Base-by-base conservation (phyloP, 768 basidiomycete species). In the Epithele typhae region DNA sequence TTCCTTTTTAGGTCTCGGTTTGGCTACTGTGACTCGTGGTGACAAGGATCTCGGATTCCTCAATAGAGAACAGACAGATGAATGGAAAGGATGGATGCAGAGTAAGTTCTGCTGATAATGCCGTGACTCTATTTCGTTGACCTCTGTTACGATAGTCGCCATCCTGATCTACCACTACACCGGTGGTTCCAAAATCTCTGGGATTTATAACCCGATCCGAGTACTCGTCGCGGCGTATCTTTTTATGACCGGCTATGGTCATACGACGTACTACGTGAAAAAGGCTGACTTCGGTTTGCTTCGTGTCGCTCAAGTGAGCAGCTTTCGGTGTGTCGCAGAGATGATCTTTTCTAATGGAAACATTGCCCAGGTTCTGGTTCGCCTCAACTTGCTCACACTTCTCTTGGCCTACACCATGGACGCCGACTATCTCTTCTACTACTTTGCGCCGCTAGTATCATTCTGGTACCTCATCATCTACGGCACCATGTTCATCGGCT, bases 11-110 rank as follows among this genome's bases (percentile, higher is more conserved):
- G 67, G 55, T 8, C 64, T 73, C 17, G 92, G 92, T 4, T 56
- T 91, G 37, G 65, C 63, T 9, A 88, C 83, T 1, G 65, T 89
- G 53, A 82, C 80, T 60, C 76, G 77, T 17, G 76, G 75, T 15
- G 89, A 90, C 54, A 90, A 85, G 58, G 91, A 96, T 59, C 66
- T 87, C 42, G 92, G 92, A 0, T 90, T 93, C 66, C 69, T 96
- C 56, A 94, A 92, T 59, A 76, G 92, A 47, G 89, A 93, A 40
- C 91, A 95, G 64, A 95, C 92, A 1, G 91, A 96, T 55, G 92
- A 96, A 66, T 96, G 92, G 92, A 95, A 95, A 65, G 92, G 92
- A 3, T 96, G 92, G 92, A 96, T 96, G 92, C 92, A 96, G 72
- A 74, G 91, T 91, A 59, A 46, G 85, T 64, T 27, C n/a, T 35